Evolutionary conservation across 768 basidiomycete species (phyloP), one percentile per base, ranked within the genome.

Genomic region (Tephrocybe sp.): DNA sequence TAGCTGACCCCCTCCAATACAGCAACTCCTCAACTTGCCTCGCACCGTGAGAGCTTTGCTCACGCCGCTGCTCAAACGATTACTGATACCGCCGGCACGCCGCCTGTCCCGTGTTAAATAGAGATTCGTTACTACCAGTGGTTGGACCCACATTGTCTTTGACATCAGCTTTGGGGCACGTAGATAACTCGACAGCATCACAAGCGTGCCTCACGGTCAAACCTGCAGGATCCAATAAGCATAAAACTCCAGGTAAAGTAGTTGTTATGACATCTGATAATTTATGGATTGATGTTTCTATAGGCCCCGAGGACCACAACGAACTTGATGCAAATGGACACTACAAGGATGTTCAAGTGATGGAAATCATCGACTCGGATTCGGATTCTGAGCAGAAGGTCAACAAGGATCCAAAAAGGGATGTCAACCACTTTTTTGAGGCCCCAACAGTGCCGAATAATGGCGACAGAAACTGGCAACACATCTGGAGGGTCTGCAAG

Each of bases 401-500:
- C 3, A 51, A 23, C 4, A 43, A 25, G 20, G 28, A 26, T 14
- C 20, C 23, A 15, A 38, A 39, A 44, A 3, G 50, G 44, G 11
- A 38, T 18, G 12, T 51, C 10, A 23, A 44, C 7, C 18, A 42
- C 12, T 51, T 44, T 14, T 51, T 44, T 34, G 33, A 33, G 21
- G 15, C 25, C 14, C 32, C 26, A 3, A 18, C 21, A 20, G 41
- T 18, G 15, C 20, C 39, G 18, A 37, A 14, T 42, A 18, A 12
- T 20, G n/a, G 11, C n/a, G 49, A 43, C 4, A 50, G 44, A 41
- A 33, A 33, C 15, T 23, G n/a, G 7, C 26, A 32, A 14, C 21
- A 15, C n/a, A 10, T 28, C 14, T 50, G 49, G 30, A 41, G 37
- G 40, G 24, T 33, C n/a, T 44, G 49, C 40, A 38, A 30, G 41